phyloP scores from a whole-genome alignment of 345 rosid genomes.

The Citrus sinensis region DVS_A1.0 CM039169.1:674501-675000 shows the following conservation, averaged over 20 bases:
- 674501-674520: no score
- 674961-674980: neutral
- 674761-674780: neutral
- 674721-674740: no score
- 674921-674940: conserved; percentile 8
- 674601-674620: no score
- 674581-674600: no score
- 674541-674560: no score
- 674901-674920: neutral
- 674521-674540: no score
- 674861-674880: neutral
- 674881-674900: conserved; percentile 21
- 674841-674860: neutral
- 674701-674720: no score
- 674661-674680: no score
- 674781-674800: neutral
- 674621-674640: no score
- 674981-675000: neutral
- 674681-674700: no score
- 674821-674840: neutral
- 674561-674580: no score
- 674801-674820: neutral
- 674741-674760: neutral
- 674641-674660: no score
- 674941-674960: conserved; percentile 5